A percentile compares a stretch with the other conserved stretches of the same genome.
phyloP scores from a whole-genome alignment of 2,329 filamentous ascomycete genomes.

The Conoideocrella luteorostrata region DNA sequence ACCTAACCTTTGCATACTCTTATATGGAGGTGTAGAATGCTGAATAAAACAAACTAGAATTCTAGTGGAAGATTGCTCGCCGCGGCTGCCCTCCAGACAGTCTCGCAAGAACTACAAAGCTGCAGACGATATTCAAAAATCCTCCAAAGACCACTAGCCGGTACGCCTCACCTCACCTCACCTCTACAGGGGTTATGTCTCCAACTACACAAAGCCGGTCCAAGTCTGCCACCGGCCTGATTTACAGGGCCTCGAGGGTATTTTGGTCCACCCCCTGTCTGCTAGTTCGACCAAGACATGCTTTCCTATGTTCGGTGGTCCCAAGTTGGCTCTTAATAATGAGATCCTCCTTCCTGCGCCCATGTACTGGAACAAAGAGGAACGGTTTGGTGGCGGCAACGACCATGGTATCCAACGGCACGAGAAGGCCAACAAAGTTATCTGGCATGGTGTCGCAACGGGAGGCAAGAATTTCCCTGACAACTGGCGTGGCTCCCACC shows the following conservation, averaged over 20 bases:
- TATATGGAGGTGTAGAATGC: too few species aligned
- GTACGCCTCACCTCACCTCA: slow-evolving; percentile 40
- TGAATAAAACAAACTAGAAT: slow-evolving; percentile 25
- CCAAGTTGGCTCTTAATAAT: slow-evolving; percentile 62
- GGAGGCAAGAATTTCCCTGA: slow-evolving; percentile 51
- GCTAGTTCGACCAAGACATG: slow-evolving; percentile 50
- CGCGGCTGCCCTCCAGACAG: slow-evolving; percentile 59
- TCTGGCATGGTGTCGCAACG: slow-evolving; percentile 64
- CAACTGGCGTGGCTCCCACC: slow-evolving; percentile 68
- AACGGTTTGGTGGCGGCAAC: slow-evolving; percentile 53
- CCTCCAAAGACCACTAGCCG: slow-evolving; percentile 39
- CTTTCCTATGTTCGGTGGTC: slow-evolving; percentile 62
- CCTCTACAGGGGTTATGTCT: slow-evolving; percentile 50
- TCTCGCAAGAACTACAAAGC: slow-evolving; percentile 43
- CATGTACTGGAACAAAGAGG: slow-evolving; percentile 61
- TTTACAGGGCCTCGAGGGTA: slow-evolving; percentile 55
- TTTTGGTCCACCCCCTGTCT: slow-evolving; percentile 55
- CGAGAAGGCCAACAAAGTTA: slow-evolving; percentile 44
- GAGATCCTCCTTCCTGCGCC: slow-evolving; percentile 64
- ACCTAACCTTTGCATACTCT: too few species aligned
- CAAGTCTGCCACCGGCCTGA: slow-evolving; percentile 62
- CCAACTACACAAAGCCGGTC: slow-evolving; percentile 54
- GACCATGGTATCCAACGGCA: slow-evolving; percentile 50
- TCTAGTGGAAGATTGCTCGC: slow-evolving; percentile 51
- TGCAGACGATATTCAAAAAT: slow-evolving; percentile 37